phyloP scores from a whole-genome alignment of 108 stramenopile species.

The Chaetoceros tenuissimus region DNA sequence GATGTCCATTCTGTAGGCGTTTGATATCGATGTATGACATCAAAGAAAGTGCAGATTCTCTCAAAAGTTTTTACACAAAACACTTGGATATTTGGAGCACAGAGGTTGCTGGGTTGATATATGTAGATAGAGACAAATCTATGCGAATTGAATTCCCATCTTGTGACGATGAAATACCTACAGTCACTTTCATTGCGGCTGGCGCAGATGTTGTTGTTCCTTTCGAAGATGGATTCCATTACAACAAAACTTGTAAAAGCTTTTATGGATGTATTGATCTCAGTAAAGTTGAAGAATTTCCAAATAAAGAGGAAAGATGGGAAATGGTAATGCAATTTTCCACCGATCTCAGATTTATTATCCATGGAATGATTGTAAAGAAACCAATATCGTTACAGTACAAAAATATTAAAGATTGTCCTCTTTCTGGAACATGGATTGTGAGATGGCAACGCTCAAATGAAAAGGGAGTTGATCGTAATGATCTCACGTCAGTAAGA shows the following conservation, averaged over 20 bases:
- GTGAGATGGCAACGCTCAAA: slow-evolving; percentile 16
- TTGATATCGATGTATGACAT: neutral
- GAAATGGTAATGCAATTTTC: slow-evolving; percentile 44
- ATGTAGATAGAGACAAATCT: neutral
- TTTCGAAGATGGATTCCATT: slow-evolving; percentile 35
- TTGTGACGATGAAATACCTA: neutral
- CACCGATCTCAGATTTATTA: slow-evolving; percentile 33
- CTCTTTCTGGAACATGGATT: slow-evolving; percentile 47
- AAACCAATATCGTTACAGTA: slow-evolving; percentile 4
- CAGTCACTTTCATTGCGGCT: neutral
- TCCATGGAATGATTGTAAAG: slow-evolving; percentile 29
- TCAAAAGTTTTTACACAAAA: neutral
- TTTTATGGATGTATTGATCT: slow-evolving; percentile 31
- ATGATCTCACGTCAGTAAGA: neutral
- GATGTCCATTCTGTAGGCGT: neutral
- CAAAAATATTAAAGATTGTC: slow-evolving; percentile 13
- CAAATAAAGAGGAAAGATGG: slow-evolving; percentile 13
- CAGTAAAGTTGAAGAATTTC: neutral
- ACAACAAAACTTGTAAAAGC: slow-evolving; percentile 36
- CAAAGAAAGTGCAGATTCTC: neutral
- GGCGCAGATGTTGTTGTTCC: neutral
- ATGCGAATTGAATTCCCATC: neutral
- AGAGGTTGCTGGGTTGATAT: neutral
- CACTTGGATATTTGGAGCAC: neutral
- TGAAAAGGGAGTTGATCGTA: neutral